A percentile compares a stretch with the other conserved stretches of the same genome.
phyloP scores from a whole-genome alignment of 257 asterid genomes.

The Knoxia roxburghii region DNA sequence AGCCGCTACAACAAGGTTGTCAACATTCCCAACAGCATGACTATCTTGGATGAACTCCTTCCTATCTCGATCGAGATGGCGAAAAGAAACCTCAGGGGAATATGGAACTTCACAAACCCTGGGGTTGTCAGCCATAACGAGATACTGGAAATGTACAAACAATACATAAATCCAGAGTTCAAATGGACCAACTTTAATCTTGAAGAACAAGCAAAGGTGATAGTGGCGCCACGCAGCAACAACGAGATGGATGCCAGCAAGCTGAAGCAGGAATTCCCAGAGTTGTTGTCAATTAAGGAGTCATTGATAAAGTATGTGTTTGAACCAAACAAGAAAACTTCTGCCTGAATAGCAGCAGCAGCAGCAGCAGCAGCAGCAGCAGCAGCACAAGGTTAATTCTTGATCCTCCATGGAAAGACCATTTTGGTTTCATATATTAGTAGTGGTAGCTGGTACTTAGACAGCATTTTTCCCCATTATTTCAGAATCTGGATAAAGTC shows the following conservation, averaged over 20 bases:
- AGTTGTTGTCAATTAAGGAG: slow-evolving; percentile 76
- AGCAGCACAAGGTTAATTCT: slow-evolving; percentile 15
- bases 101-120: slow-evolving; percentile 93
- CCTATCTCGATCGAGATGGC: slow-evolving; percentile 98
- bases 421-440: slow-evolving; percentile 4
- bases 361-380: not conserved
- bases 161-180: slow-evolving; percentile 65
- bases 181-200: slow-evolving; percentile 71
- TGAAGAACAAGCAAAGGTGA: slow-evolving; percentile 97
- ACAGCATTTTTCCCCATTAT: slow-evolving; percentile 15
- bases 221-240: slow-evolving; percentile 82
- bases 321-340: slow-evolving; percentile 73
- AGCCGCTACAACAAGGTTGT: slow-evolving; percentile 77
- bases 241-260: slow-evolving; percentile 86
- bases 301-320: slow-evolving; percentile 80
- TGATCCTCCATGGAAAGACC: slow-evolving; percentile 9
- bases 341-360: slow-evolving; percentile 28
- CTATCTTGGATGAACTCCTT: slow-evolving; percentile 89
- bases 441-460: slow-evolving; percentile 10
- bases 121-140: slow-evolving; percentile 95
- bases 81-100: slow-evolving; percentile 81
- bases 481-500: slow-evolving; percentile 17
- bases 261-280: slow-evolving; percentile 86
- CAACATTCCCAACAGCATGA: slow-evolving; percentile 98
- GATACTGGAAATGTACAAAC: slow-evolving; percentile 87